phyloP scores from a whole-genome alignment of 768 basidiomycete species.

The Kwoniella botswanensis region DNA sequence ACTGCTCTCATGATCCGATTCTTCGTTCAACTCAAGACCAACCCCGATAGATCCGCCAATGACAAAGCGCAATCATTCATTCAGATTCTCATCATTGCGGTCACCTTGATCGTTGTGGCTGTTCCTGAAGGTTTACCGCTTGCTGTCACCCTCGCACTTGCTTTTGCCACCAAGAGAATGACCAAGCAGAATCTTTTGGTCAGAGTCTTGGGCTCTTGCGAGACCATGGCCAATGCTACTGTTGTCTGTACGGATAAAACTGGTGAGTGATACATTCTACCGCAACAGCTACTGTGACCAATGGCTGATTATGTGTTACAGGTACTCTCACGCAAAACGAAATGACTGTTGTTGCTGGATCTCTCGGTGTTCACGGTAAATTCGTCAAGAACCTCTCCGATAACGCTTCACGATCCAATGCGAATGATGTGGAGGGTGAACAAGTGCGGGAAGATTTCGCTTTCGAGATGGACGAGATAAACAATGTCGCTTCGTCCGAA shows the following conservation, averaged over 20 bases:
- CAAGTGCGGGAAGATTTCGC: slow-evolving; percentile 71
- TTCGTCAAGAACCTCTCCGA: slow-evolving; percentile 80
- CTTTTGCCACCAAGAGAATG: slow-evolving; percentile 99
- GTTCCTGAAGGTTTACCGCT: slow-evolving; percentile 93
- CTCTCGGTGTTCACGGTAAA: slow-evolving; percentile 90
- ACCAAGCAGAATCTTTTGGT: slow-evolving; percentile 92
- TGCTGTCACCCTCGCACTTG: slow-evolving; percentile 92
- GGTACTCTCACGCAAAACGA: slow-evolving; percentile 93
- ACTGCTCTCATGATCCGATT: slow-evolving; percentile 86
- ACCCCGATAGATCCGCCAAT: slow-evolving; percentile 71
- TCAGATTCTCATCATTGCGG: slow-evolving; percentile 90
- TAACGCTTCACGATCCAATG: slow-evolving; percentile 74
- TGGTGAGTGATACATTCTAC: slow-evolving; percentile 27
- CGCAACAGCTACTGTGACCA: neutral
- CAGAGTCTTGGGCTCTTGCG: slow-evolving; percentile 92
- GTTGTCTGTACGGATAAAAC: slow-evolving; percentile 66
- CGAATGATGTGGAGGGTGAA: slow-evolving; percentile 62
- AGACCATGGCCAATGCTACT: slow-evolving; percentile 98
- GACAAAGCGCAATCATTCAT: slow-evolving; percentile 89
- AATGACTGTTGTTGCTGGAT: slow-evolving; percentile 97
- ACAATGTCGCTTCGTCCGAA: slow-evolving; percentile 67
- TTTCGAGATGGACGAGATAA: slow-evolving; percentile 76
- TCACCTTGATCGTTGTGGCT: slow-evolving; percentile 86
- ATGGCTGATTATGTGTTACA: slow-evolving; percentile 70
- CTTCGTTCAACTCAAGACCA: slow-evolving; percentile 80